A percentile compares a stretch with the other conserved stretches of the same genome.
phyloP scores from a whole-genome alignment of 2,329 filamentous ascomycete species.

The Lachnellula occidentalis region DNA sequence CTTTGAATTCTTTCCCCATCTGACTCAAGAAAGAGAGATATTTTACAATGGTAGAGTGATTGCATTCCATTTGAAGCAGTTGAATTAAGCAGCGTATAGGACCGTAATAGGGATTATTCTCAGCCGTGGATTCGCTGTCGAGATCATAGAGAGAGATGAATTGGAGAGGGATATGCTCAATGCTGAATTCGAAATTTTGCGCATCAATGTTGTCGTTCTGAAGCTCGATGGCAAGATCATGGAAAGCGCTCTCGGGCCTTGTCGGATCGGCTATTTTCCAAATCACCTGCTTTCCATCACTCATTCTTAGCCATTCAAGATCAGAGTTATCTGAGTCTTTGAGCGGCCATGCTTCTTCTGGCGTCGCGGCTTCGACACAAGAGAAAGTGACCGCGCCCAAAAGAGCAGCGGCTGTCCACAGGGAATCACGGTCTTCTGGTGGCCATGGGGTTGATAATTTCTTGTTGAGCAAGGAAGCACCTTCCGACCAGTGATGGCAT shows the following conservation, averaged over 20 bases:
- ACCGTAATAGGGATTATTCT: conserved; percentile 16
- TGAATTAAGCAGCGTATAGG: conserved; percentile 5
- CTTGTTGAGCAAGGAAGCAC: conserved; percentile 42
- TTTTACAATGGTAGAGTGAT: conserved; percentile 37
- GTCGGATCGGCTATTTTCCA: conserved; percentile 46
- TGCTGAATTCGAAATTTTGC: neutral
- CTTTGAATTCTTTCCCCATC: conserved; percentile 39
- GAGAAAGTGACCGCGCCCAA: conserved; percentile 43
- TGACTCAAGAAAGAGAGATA: conserved; percentile 44
- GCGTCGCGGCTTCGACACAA: conserved; percentile 36
- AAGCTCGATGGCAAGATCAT: conserved; percentile 6
- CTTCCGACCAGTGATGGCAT: conserved; percentile 43
- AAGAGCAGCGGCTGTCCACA: conserved; percentile 43
- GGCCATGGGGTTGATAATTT: conserved; percentile 35
- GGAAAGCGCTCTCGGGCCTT: conserved; percentile 43
- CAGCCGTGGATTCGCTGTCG: neutral
- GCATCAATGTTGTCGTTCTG: neutral
- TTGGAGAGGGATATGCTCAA: conserved; percentile 4
- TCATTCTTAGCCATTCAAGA: conserved; percentile 54
- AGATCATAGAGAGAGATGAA: conserved; percentile 15
- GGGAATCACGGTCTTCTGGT: conserved; percentile 39
- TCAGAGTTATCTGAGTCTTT: conserved; percentile 38
- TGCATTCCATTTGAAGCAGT: conserved; percentile 16
- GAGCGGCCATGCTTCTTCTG: conserved; percentile 52
- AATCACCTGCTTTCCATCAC: conserved; percentile 49